Conservation (phyloP, 176 grass and related monocot genomes). For the Pontederia crassipes region DNA sequence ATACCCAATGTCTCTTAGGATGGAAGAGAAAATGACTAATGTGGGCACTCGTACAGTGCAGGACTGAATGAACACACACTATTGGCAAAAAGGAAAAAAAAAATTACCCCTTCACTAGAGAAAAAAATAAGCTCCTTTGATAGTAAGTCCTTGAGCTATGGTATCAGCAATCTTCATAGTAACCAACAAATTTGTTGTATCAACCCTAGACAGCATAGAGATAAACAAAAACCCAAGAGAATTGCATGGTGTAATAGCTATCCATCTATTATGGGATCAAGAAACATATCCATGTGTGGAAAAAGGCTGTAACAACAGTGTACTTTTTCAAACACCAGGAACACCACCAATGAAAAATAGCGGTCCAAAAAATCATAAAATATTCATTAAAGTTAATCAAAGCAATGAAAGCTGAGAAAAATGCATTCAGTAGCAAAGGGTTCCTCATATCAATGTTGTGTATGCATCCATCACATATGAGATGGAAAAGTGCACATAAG, state of each 20-base stretch:
- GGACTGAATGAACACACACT: neutral
- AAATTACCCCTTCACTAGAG: slow-evolving; percentile 89
- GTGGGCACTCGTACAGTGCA: neutral
- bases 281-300: slow-evolving; percentile 9
- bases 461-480: neutral
- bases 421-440: too few relatives aligned
- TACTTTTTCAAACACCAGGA: slow-evolving; percentile 97
- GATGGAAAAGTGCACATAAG: slow-evolving; percentile 2
- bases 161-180: slow-evolving; percentile 60
- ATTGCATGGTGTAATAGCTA: neutral
- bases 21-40: slow-evolving; percentile 1
- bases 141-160: slow-evolving; percentile 37
- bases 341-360: slow-evolving; percentile 90
- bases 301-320: slow-evolving; percentile 62
- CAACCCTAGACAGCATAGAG: slow-evolving; percentile 25
- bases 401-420: too few relatives aligned
- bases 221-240: slow-evolving; percentile 15
- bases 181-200: slow-evolving; percentile 21
- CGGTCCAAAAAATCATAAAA: slow-evolving; percentile 44
- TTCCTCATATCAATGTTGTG: neutral
- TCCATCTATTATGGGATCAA: neutral
- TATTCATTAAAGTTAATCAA: too few relatives aligned
- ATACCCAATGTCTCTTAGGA: too few relatives aligned
- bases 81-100: neutral
- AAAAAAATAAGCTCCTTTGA: slow-evolving; percentile 43